Base-by-base conservation (phyloP, 2,329 filamentous ascomycete genomes). In the Trichophyton simii region DNA sequence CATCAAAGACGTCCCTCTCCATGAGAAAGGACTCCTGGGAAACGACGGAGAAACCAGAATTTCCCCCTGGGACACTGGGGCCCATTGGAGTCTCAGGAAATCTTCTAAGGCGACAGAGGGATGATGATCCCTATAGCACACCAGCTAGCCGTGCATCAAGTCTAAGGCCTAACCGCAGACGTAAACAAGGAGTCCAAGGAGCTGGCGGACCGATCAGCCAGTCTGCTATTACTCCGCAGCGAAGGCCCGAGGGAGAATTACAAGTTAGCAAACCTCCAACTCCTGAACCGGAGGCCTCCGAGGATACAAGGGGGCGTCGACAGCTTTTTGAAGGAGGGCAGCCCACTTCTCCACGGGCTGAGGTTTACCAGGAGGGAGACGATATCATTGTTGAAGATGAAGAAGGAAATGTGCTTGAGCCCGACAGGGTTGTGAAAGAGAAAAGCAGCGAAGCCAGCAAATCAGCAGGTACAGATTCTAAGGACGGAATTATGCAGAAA, bases 121-220 rank as follows among this genome's bases (percentile, higher is more conserved):
- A 86, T 62, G 91, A 95, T 38, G 91, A 95, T 31, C 83, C 85
- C 8, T 80, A 78, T 7, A 84, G 75, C 50, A 65, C 78, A 2
- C 74, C 78, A 3, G 77, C 75, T 34, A 85, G 84, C 66, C 81
- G 87, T 22, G 74, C 85, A 0, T 64, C 76, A 76, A 71, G 82
- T 77, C 64, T 80, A 11, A 74, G 74, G 55, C 69, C 73, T 20
- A 63, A 81, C n/a, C 80, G 82, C 61, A 83, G 85, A 63, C 82
- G 84, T 57, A 86, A 82, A 68, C 86, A 59, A 67, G 88, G 86
- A 1, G 87, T 88, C 2, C 86, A 59, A 67, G 88, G 86, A 1
- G 86, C 88, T 2, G 94, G 94, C 64, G 94, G 94, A 0, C 94
- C 91, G 2, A 87, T 97, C 67, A 88, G 83, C 63, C 86, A 95